Evolutionary conservation across 164 flowering plant genomes (phyloP).

Genomic region (Berberis vulgaris): DNA sequence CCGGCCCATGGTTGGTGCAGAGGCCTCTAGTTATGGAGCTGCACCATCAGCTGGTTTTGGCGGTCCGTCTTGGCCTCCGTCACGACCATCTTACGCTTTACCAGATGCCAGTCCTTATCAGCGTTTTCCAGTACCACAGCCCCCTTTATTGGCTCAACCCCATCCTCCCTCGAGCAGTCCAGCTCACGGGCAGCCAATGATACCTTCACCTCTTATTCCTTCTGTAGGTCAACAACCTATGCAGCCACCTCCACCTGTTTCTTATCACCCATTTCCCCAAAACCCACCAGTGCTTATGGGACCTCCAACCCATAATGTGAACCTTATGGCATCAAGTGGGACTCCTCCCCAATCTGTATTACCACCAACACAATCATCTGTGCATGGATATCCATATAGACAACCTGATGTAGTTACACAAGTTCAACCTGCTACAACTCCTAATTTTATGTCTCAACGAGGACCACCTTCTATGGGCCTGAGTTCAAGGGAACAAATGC

Average conservation of each 20-base stretch:
- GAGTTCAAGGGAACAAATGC: constrained; percentile 39
- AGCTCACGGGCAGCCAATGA: constrained; percentile 26
- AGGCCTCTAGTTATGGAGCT: constrained; percentile 28
- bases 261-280: constrained; percentile 33
- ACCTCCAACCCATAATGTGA: constrained; percentile 35
- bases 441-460: constrained; percentile 24
- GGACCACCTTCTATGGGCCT: constrained; percentile 21
- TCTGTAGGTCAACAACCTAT: constrained; percentile 24
- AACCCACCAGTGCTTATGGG: constrained; percentile 48
- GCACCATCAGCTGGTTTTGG: constrained; percentile 32
- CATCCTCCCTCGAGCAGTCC: constrained; percentile 26
- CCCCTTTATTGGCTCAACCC: constrained; percentile 32
- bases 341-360: not conserved
- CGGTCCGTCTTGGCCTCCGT: constrained; percentile 38
- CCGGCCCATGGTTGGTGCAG: constrained; percentile 21
- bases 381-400: constrained; percentile 15
- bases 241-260: constrained; percentile 14
- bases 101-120: constrained; percentile 17
- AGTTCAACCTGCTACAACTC: constrained; percentile 39
- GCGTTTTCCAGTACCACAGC: constrained; percentile 35
- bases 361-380: too few relatives aligned
- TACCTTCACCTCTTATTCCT: constrained; percentile 30
- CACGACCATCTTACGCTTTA: constrained; percentile 20
- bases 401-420: constrained; percentile 33
- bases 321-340: constrained; percentile 19